Evolutionary conservation across 495 filamentous ascomycete species (phyloP), one percentile per base, ranked within the genome.

Genomic region (Aspergillus bridgeri): DNA sequence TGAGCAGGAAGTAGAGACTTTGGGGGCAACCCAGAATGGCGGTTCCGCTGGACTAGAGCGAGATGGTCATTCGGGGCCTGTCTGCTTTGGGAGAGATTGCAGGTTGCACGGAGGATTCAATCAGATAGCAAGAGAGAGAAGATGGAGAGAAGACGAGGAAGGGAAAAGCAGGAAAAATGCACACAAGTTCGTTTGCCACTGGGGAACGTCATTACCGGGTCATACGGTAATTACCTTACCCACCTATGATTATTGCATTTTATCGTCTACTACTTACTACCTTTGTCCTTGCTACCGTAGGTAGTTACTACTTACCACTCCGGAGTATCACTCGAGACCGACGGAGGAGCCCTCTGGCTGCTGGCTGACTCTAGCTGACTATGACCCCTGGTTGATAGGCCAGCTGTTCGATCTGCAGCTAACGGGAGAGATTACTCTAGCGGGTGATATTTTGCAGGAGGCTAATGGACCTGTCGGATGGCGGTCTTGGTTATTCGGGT

Each of bases 11-110:
- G 52, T 46, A 9, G 48, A 50, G 42, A 53, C 25, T 54, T 46
- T 64, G 68, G 68, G 65, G 63, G 60, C 63, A 67, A 63, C 60
- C 57, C 64, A 60, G 66, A 61, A 67, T 24, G 48, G 25, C 56
- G 63, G 62, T 69, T 71, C 66, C 61, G 66, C 51, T 42, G 21
- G 18, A 20, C 62, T 61, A 59, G 55, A 29, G 42, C 42, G 46
- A 7, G 46, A 0, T 15, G 45, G 18, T 52, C 23, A 56, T 54
- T 62, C 51, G 53, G 59, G 42, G 33, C 56, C 47, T 47, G 15
- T 38, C 43, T 43, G 44, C 57, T 61, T 48, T 45, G 54, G 47
- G 17, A 46, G 24, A 51, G 45, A 21, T 18, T 47, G 45, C 8
- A 18, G 22, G 8, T 47, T 47, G 8, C 9, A 47, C 8, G 20